A percentile compares a stretch with the other conserved stretches of the same genome.
Conservation (phyloP, 1,139 yeast species). For the Groenewaldozyma auringiensis region DNA sequence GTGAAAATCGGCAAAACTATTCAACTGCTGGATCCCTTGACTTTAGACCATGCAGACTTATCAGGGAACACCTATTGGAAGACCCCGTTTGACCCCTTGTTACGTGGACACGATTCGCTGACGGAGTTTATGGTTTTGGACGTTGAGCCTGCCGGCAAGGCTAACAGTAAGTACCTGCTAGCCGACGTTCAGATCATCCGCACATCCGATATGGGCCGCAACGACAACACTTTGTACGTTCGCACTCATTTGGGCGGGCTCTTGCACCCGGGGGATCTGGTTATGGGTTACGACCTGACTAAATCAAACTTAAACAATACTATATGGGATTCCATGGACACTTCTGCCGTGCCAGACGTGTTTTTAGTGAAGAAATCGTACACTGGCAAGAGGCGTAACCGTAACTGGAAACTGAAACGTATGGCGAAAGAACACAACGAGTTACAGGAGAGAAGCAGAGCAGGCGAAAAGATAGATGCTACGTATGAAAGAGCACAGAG, state of each 20-base stretch:
- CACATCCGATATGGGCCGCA: slow-evolving; percentile 74
- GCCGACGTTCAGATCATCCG: slow-evolving; percentile 90
- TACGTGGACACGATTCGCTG: slow-evolving; percentile 69
- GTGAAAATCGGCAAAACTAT: slow-evolving; percentile 70
- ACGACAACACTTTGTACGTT: slow-evolving; percentile 69
- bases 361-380: slow-evolving; percentile 86
- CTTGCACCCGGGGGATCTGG: slow-evolving; percentile 93
- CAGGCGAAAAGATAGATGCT: slow-evolving; percentile 29
- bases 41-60: slow-evolving; percentile 75
- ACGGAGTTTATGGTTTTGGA: slow-evolving; percentile 89
- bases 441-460: slow-evolving; percentile 9
- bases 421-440: slow-evolving; percentile 95
- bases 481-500: slow-evolving; percentile 67
- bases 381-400: slow-evolving; percentile 73
- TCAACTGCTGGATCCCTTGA: slow-evolving; percentile 79
- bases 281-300: slow-evolving; percentile 76
- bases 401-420: slow-evolving; percentile 94
- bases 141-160: slow-evolving; percentile 85
- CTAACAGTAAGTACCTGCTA: slow-evolving; percentile 71
- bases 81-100: slow-evolving; percentile 59
- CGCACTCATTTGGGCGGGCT: slow-evolving; percentile 90
- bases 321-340: slow-evolving; percentile 64
- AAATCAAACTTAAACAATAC: slow-evolving; percentile 85
- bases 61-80: slow-evolving; percentile 79
- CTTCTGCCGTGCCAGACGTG: slow-evolving; percentile 62